phyloP scores from a whole-genome alignment of 768 basidiomycete genomes.

The Lactarius quietus region DNA sequence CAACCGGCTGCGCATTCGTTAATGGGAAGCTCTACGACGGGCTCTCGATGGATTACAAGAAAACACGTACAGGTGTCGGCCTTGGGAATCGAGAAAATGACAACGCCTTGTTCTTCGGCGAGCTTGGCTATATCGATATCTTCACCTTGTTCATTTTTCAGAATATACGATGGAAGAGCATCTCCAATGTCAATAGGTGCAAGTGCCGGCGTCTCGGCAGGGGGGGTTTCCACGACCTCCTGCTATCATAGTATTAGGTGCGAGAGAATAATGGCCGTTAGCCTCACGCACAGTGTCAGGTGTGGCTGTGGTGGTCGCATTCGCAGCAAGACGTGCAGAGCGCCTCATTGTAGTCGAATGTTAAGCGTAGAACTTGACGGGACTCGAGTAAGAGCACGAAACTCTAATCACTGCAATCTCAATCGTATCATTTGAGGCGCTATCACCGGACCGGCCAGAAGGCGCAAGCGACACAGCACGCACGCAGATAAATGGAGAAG shows the following conservation, averaged over 20 bases:
- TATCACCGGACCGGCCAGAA: slow-evolving; percentile 4
- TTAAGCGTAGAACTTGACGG: background rate
- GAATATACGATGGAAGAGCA: slow-evolving; percentile 60
- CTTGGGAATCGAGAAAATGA: slow-evolving; percentile 82
- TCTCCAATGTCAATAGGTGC: slow-evolving; percentile 65
- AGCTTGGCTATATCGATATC: slow-evolving; percentile 67
- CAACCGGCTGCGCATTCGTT: slow-evolving; percentile 65
- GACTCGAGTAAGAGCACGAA: background rate
- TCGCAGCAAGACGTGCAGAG: slow-evolving; percentile 26
- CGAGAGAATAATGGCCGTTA: background rate
- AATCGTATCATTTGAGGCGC: slow-evolving; percentile 1
- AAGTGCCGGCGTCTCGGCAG: slow-evolving; percentile 11
- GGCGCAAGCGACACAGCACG: background rate
- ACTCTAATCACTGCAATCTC: slow-evolving; percentile 15
- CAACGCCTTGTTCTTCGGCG: slow-evolving; percentile 65
- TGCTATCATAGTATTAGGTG: background rate
- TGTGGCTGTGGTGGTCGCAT: background rate
- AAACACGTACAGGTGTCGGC: slow-evolving; percentile 73
- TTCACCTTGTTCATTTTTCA: slow-evolving; percentile 84
- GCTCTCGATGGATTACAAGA: slow-evolving; percentile 1
- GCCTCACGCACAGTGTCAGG: slow-evolving; percentile 4
- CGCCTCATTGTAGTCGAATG: slow-evolving; percentile 16
- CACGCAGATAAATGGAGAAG: slow-evolving; percentile 15
- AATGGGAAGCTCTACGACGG: slow-evolving; percentile 3
- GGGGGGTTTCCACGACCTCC: slow-evolving; percentile 5